phyloP scores from a whole-genome alignment of 371 early-diverging fungal genomes.

The Amoeboaphelidium occidentale region DNA sequence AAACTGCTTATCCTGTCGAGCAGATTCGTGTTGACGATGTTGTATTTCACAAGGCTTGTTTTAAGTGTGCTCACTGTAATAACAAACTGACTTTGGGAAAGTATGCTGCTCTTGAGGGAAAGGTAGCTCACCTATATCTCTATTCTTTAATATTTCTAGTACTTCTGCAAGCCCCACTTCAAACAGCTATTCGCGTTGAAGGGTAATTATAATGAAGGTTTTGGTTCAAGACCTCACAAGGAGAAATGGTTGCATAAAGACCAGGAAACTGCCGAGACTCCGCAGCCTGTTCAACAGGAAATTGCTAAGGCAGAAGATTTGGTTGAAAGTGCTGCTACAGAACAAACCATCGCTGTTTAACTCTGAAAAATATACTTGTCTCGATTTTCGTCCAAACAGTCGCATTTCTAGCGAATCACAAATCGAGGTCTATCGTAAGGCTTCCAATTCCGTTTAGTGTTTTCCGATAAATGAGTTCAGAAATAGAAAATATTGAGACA shows the following conservation, averaged over 20 bases:
- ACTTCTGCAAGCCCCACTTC: slow-evolving; percentile 14
- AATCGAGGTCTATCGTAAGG: no score
- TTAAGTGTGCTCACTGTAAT: slow-evolving; percentile 19
- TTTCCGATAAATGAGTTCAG: no score
- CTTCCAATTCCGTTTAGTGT: no score
- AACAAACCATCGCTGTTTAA: no score
- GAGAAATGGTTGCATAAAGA: background rate
- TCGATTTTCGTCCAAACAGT: no score
- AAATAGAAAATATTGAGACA: no score
- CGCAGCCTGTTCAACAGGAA: no score
- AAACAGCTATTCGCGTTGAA: slow-evolving; percentile 22
- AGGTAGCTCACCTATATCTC: slow-evolving; percentile 2
- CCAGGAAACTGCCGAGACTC: no score
- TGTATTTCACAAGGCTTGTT: slow-evolving; percentile 12
- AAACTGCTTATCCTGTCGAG: slow-evolving; percentile 17
- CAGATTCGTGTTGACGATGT: slow-evolving; percentile 12
- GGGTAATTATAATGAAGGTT: slow-evolving; percentile 20
- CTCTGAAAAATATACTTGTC: no score
- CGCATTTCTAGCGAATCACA: no score
- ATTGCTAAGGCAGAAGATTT: no score
- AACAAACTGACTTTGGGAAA: slow-evolving; percentile 15
- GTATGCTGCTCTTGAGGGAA: slow-evolving; percentile 15
- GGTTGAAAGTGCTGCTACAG: no score
- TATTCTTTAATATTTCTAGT: background rate
- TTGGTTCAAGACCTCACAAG: background rate